These are phyloP conservation scores for Ambrosia trifida DNA, from an alignment of 129 eudicot species.

Conservation along the genomic window DNA sequence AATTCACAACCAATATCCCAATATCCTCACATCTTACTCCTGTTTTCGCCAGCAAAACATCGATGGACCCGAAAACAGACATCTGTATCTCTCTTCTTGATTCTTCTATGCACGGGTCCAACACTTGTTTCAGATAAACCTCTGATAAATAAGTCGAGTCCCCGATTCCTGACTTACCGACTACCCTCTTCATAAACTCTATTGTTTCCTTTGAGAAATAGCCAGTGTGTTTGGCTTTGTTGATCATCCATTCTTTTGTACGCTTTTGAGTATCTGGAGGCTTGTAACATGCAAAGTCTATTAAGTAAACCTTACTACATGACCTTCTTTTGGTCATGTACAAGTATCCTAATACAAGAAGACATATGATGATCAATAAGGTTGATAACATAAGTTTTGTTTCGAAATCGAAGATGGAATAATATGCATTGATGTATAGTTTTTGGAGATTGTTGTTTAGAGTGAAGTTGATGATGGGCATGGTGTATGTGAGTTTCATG, in stretches of 20 bases:
- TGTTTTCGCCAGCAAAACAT: slow-evolving; percentile 47
- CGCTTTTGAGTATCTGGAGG: slow-evolving; percentile 40
- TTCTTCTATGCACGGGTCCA: slow-evolving; percentile 23
- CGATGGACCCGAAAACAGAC: slow-evolving; percentile 60
- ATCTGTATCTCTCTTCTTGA: slow-evolving; percentile 54
- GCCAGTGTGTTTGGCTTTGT: slow-evolving; percentile 24
- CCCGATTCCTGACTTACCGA: slow-evolving; percentile 49
- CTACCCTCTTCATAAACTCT: slow-evolving; percentile 35
- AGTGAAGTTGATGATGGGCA: slow-evolving; percentile 21
- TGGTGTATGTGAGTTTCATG: slow-evolving; percentile 20
- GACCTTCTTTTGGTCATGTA: slow-evolving; percentile 25
- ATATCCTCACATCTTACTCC: slow-evolving; percentile 41
- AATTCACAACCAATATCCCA: slow-evolving; percentile 56
- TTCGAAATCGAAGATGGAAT: slow-evolving; percentile 18
- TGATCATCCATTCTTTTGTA: slow-evolving; percentile 31
- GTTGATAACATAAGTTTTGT: slow-evolving; percentile 15
- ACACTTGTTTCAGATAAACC: slow-evolving; percentile 24
- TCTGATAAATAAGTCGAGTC: slow-evolving; percentile 54
- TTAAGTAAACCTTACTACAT: slow-evolving; percentile 31
- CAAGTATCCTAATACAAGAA: slow-evolving; percentile 7
- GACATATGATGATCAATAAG: slow-evolving; percentile 13
- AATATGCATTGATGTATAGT: slow-evolving; percentile 12
- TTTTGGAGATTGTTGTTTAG: slow-evolving; percentile 3
- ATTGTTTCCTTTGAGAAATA: slow-evolving; percentile 35
- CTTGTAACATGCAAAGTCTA: slow-evolving; percentile 62